Percentiles rank a stretch among this genome's conserved stretches.
These are phyloP conservation scores for Platismatia glauca DNA, from an alignment of 495 filamentous ascomycete species.

Conservation along the genomic window DNA sequence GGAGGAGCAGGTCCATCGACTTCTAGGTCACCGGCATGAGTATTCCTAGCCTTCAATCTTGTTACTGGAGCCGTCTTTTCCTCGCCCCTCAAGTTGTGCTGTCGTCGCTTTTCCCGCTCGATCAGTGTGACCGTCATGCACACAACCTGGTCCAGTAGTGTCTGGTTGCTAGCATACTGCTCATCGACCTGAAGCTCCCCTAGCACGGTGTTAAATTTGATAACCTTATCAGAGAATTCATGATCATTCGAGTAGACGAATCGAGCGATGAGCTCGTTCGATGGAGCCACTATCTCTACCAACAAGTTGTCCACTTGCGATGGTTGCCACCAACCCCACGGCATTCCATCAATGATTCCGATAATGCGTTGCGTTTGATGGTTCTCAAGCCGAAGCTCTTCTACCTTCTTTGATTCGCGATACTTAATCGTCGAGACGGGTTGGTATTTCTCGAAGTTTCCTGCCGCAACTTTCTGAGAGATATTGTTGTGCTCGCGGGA, in stretches of 20 bases:
- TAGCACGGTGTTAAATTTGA: slow-evolving; percentile 1
- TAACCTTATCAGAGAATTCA: not conserved
- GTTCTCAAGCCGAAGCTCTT: slow-evolving; percentile 2
- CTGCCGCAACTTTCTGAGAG: slow-evolving; percentile 1
- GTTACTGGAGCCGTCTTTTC: not conserved
- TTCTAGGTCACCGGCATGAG: not conserved
- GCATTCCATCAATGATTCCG: not conserved
- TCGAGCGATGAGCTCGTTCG: slow-evolving; percentile 8
- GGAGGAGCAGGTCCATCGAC: not conserved
- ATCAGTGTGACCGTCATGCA: slow-evolving; percentile 1
- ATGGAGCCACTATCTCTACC: not conserved
- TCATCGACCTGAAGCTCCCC: not conserved
- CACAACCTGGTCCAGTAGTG: not conserved
- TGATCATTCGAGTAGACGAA: slow-evolving; percentile 2
- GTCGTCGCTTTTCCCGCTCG: not conserved
- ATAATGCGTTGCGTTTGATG: not conserved
- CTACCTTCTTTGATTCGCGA: not conserved
- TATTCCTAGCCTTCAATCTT: not conserved
- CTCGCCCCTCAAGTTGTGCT: not conserved
- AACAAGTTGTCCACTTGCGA: not conserved
- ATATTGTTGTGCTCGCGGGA: not conserved
- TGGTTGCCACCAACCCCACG: slow-evolving; percentile 1
- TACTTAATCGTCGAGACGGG: not conserved
- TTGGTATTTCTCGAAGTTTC: slow-evolving; percentile 5
- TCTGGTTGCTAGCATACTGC: not conserved